Percentiles rank a stretch among this genome's conserved stretches.
These are phyloP conservation scores for Kuraishia hungarica DNA, from an alignment of 805 yeast genomes.

Conservation along the genomic window DNA sequence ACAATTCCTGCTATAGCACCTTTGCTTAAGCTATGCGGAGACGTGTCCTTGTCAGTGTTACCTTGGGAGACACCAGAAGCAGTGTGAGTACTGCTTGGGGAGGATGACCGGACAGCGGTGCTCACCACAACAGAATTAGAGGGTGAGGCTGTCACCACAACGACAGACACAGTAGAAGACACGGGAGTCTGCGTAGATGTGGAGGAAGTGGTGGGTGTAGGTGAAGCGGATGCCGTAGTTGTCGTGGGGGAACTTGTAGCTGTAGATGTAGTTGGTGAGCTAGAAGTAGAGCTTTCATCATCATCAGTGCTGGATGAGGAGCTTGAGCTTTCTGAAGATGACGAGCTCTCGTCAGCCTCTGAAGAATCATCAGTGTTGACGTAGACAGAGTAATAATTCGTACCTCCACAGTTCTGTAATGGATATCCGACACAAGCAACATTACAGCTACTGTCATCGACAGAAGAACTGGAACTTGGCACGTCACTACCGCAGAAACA, in stretches of 20 bases:
- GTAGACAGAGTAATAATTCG: constrained; percentile 38
- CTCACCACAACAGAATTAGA: constrained; percentile 3
- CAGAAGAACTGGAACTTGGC: constrained; percentile 21
- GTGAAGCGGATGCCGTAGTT: constrained; percentile 8
- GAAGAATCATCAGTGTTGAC: background rate
- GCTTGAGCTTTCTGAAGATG: constrained; percentile 9
- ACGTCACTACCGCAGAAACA: constrained; percentile 61
- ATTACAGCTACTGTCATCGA: constrained; percentile 29
- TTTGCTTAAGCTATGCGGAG: constrained; percentile 11
- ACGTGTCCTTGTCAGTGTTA: constrained; percentile 1
- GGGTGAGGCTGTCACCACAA: constrained; percentile 11
- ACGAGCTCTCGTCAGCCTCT: background rate
- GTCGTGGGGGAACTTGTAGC: constrained; percentile 10
- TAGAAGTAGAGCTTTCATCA: constrained; percentile 12
- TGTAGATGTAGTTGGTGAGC: constrained; percentile 10
- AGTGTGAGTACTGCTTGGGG: constrained; percentile 6
- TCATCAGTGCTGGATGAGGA: constrained; percentile 4
- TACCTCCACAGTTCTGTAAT: constrained; percentile 52
- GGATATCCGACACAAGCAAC: constrained; percentile 54
- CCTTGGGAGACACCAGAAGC: constrained; percentile 4
- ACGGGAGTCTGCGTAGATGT: constrained; percentile 9
- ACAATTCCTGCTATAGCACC: constrained; percentile 29
- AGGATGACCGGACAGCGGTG: constrained; percentile 7
- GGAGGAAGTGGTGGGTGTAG: constrained; percentile 7
- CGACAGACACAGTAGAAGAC: constrained; percentile 5